Evolutionary conservation across 2,329 filamentous ascomycete species (phyloP), one percentile per base, ranked within the genome.

Genomic region (Aspergillus terreus): DNA sequence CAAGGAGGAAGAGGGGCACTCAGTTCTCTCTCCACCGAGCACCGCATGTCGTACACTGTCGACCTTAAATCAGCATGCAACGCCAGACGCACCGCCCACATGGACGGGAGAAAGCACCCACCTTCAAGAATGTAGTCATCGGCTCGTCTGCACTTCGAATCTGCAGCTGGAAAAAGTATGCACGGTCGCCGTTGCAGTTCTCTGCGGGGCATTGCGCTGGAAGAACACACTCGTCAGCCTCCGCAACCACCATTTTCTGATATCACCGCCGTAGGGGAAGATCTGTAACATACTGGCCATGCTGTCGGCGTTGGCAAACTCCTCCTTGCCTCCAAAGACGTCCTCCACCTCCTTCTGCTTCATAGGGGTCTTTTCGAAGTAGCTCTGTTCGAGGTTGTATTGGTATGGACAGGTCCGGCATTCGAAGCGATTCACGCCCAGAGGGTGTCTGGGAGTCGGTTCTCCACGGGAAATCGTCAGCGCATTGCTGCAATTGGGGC

Each of bases 131-230:
- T 54, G 85, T 92, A 60, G 94, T 99, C 88, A 96, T 96, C 54
- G 94, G 94, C 79, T 99, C 94, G 75, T 99, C 94, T 47, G 94
- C 94, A 78, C 90, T 95, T 62, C 94, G 85, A 74, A 97, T 97
- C 80, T 99, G 94, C 62, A 97, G 85, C 78, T 96, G 90, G 78
- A 92, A 95, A 77, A 92, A 97, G 58, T 92, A 95, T 3, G 94
- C 94, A 76, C 90, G 84, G 54, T 84, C 81, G 57, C 90, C 90
- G 65, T 88, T 81, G 77, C 94, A 99, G 51, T 80, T 80, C 38
- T 91, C 85, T 56, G 85, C 85, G 23, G 88, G 84, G 71, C 94
- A 99, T 80, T 94, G 89, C 45, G 87, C 87, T 83, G 63, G 41
- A 51, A 49, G 30, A 47, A 47, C 47, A 27, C 21, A 51, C n/a